phyloP scores from a whole-genome alignment of 306 rosid genomes.

The Macrotyloma uniflorum region DNA sequence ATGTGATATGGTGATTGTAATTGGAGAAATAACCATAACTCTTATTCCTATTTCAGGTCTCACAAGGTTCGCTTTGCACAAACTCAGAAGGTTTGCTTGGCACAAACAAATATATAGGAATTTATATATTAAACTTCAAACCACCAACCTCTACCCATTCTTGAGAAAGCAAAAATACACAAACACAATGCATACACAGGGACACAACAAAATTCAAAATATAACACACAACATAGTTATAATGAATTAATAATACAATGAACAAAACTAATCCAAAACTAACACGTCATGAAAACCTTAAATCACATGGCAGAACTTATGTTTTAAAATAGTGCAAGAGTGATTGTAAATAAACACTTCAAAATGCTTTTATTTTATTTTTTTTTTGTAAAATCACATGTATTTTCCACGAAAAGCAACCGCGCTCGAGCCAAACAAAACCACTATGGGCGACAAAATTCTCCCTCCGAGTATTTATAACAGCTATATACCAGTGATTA shows the following conservation, averaged over 20 bases:
- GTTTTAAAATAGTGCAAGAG: not conserved
- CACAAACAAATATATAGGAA: not conserved
- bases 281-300: not conserved
- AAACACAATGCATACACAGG: not conserved
- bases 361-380: not conserved
- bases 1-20: not conserved
- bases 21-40: slow-evolving; percentile 1
- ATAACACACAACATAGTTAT: not conserved
- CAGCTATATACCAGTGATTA: not conserved
- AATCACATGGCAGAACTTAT: not conserved
- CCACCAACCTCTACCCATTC: not conserved
- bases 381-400: not conserved
- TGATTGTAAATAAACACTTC: not conserved
- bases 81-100: not conserved
- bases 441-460: not conserved
- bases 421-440: not conserved
- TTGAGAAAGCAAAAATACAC: not conserved
- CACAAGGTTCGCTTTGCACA: not conserved
- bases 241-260: not conserved
- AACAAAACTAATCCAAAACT: not conserved
- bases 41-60: slow-evolving; percentile 11
- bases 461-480: no score
- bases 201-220: not conserved
- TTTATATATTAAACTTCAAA: slow-evolving; percentile 15
- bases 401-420: not conserved